phyloP scores from a whole-genome alignment of 768 basidiomycete genomes.

The Pulveroboletus sp. region DNA sequence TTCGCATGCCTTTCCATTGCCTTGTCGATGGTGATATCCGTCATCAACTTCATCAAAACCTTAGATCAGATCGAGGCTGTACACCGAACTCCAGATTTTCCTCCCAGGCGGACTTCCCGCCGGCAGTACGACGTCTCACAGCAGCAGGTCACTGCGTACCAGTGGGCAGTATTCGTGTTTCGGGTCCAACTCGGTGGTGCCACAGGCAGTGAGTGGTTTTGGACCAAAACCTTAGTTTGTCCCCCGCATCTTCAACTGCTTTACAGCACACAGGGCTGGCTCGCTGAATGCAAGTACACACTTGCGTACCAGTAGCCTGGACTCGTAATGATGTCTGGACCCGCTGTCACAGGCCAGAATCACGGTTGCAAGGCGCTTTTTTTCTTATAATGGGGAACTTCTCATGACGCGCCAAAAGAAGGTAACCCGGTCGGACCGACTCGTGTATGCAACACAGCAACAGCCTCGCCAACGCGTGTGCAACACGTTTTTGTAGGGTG shows the following conservation, averaged over 20 bases:
- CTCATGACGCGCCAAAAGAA: conserved; percentile 21
- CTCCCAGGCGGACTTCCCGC: too few relatives aligned
- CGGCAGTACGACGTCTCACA: not conserved
- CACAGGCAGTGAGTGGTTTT: conserved; percentile 12
- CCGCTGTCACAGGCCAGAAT: conserved; percentile 16
- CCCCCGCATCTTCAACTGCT: not conserved
- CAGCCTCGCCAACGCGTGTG: conserved; percentile 33
- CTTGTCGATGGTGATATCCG: not conserved
- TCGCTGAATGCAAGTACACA: not conserved
- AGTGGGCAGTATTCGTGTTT: too few relatives aligned
- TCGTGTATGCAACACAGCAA: conserved; percentile 21
- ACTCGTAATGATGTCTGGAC: not conserved
- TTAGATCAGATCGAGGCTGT: not conserved
- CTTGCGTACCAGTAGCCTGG: not conserved
- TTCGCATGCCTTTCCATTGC: too few relatives aligned
- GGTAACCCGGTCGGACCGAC: conserved; percentile 15
- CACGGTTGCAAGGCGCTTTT: conserved; percentile 10
- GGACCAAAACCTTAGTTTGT: not conserved
- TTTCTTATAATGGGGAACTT: conserved; percentile 10
- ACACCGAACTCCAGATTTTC: not conserved
- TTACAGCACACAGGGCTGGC: conserved; percentile 10
- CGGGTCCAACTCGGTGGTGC: not conserved
- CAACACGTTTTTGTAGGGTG: conserved; percentile 36
- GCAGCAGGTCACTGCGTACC: too few relatives aligned
- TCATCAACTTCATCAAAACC: not conserved